These are phyloP conservation scores for Capsella bursapastoris DNA, from an alignment of 345 rosid genomes.

Conservation along the genomic window DNA sequence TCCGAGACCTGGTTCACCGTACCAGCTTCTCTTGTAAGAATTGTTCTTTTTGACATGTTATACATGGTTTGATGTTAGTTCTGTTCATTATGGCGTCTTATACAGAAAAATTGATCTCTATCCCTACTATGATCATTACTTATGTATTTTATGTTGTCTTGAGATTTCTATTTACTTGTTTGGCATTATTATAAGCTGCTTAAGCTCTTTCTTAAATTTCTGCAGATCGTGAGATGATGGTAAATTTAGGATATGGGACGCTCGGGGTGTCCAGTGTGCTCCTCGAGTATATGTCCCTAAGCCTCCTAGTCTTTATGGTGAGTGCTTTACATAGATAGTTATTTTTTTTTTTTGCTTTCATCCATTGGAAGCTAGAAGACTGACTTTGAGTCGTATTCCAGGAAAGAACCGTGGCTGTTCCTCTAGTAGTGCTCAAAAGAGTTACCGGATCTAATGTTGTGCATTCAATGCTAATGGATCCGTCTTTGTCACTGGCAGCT, in stretches of 20 bases:
- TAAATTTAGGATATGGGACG: constrained; percentile 99
- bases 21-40: constrained; percentile 97
- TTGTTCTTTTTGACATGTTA: constrained; percentile 8
- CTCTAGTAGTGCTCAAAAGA: constrained; percentile 63
- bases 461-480: constrained; percentile 94
- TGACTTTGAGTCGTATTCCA: constrained; percentile 48
- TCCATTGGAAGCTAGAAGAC: constrained; percentile 21
- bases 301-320: constrained; percentile 66
- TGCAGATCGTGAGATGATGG: constrained; percentile 99
- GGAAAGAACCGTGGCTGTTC: constrained; percentile 76
- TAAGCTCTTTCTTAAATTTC: constrained; percentile 22
- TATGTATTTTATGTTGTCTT: constrained; percentile 9
- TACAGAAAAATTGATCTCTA: neutral
- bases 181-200: constrained; percentile 4
- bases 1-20: constrained; percentile 87
- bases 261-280: constrained; percentile 64
- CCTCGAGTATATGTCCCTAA: constrained; percentile 85
- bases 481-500: constrained; percentile 97
- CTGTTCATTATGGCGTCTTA: no score
- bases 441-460: constrained; percentile 88
- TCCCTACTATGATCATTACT: neutral
- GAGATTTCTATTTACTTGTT: constrained; percentile 19
- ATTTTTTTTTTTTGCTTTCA: constrained; percentile 23
- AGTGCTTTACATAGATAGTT: constrained; percentile 44
- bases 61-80: neutral